phyloP scores from a whole-genome alignment of 177 flowering plant genomes.

The Vitis hybrid region DNA sequence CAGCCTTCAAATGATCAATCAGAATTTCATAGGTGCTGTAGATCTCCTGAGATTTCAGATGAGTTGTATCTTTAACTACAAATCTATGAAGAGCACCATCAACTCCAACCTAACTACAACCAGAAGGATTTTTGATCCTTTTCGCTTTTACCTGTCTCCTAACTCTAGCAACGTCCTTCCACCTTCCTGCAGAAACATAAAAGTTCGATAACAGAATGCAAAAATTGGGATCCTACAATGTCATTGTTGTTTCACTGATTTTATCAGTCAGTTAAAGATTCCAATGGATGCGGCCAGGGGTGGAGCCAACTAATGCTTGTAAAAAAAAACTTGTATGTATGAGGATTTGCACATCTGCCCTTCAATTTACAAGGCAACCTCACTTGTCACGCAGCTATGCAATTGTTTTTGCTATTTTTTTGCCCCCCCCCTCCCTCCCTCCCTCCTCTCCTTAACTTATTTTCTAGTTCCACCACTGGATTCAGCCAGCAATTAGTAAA shows the following conservation, averaged over 20 bases:
- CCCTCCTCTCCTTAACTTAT: too few species aligned
- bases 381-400: too few species aligned
- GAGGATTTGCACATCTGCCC: too few species aligned
- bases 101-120: slow-evolving; percentile 46
- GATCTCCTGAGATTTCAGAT: slow-evolving; percentile 4
- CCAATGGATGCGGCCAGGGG: too few species aligned
- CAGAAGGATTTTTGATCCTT: slow-evolving; percentile 30
- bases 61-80: slow-evolving; percentile 29
- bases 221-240: too few species aligned
- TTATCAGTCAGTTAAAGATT: slow-evolving; percentile 31
- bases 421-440: too few species aligned
- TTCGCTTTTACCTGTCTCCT: slow-evolving; percentile 33
- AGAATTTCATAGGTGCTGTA: slow-evolving; percentile 9
- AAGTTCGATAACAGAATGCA: too few species aligned
- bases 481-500: slow-evolving; percentile 31
- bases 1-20: too few species aligned
- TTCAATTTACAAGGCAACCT: too few species aligned
- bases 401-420: too few species aligned
- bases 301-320: too few species aligned
- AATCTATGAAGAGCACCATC: slow-evolving; percentile 29
- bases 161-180: slow-evolving; percentile 35
- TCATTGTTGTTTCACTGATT: slow-evolving; percentile 10
- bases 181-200: slow-evolving; percentile 26
- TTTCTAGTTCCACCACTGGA: slow-evolving; percentile 9
- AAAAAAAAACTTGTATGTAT: too few species aligned